A percentile compares a stretch with the other conserved stretches of the same genome.
Conservation (phyloP, 495 filamentous ascomycete genomes). For the Venustampulla echinocandica region DNA sequence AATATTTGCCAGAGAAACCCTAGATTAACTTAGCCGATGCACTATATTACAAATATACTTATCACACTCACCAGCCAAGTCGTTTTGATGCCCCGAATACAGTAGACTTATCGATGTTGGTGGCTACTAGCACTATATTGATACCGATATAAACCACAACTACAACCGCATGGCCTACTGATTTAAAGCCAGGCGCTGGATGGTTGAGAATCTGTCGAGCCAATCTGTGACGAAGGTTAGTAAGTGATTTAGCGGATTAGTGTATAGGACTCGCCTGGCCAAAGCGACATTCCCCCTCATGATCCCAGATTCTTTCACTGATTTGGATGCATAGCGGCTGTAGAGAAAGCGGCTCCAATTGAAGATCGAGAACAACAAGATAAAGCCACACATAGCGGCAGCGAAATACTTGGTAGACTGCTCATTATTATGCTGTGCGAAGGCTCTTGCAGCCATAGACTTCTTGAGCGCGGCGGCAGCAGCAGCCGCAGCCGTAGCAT, state of each 20-base stretch:
- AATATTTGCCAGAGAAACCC: constrained; percentile 46
- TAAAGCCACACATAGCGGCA: constrained; percentile 36
- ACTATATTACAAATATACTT: background rate
- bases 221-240: constrained; percentile 14
- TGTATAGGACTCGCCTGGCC: constrained; percentile 5
- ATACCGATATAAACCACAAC: constrained; percentile 40
- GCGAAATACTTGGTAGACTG: constrained; percentile 33
- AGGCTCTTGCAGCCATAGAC: background rate
- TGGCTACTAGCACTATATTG: constrained; percentile 42
- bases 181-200: constrained; percentile 41
- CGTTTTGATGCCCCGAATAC: constrained; percentile 29
- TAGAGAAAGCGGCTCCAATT: constrained; percentile 36
- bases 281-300: constrained; percentile 8
- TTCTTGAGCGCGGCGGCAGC: background rate
- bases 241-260: background rate
- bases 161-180: constrained; percentile 40
- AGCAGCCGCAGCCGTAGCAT: background rate
- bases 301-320: constrained; percentile 1
- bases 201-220: constrained; percentile 36
- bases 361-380: constrained; percentile 39
- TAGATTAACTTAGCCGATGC: constrained; percentile 18
- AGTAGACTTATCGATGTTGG: constrained; percentile 30
- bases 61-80: constrained; percentile 40
- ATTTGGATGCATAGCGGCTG: constrained; percentile 15
- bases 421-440: constrained; percentile 24